These are phyloP conservation scores for Aeschynomene evenia DNA, from an alignment of 306 rosid species.

Conservation along the genomic window DNA sequence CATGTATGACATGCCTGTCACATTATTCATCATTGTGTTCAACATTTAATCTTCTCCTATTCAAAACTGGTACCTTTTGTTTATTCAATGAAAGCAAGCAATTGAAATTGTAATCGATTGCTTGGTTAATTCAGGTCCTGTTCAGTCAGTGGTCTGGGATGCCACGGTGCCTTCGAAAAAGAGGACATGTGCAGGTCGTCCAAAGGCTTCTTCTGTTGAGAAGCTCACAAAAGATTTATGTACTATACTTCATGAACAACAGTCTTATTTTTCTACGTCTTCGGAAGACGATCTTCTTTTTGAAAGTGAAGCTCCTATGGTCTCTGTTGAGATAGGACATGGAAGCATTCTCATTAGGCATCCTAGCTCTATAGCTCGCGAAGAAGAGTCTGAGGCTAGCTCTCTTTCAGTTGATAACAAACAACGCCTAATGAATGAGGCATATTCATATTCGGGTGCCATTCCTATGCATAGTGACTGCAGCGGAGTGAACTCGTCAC, in stretches of 20 bases:
- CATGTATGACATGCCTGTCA: conserved; percentile 1
- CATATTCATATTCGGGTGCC: conserved; percentile 59
- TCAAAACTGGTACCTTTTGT: background rate
- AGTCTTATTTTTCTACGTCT: conserved; percentile 78
- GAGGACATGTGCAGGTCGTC: conserved; percentile 79
- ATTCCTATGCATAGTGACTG: conserved; percentile 42
- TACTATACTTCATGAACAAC: conserved; percentile 87
- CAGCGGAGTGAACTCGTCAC: conserved; percentile 43
- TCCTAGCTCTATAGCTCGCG: conserved; percentile 79
- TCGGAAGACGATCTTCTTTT: conserved; percentile 94
- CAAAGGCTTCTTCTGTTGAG: conserved; percentile 85
- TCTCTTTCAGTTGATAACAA: conserved; percentile 89
- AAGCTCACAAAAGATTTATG: conserved; percentile 91
- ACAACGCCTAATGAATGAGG: conserved; percentile 58
- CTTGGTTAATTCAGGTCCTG: conserved; percentile 69
- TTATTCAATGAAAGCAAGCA: conserved; percentile 30
- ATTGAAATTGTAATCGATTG: conserved; percentile 37
- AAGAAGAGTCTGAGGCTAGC: conserved; percentile 99
- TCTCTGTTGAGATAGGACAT: conserved; percentile 99
- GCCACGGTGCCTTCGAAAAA: conserved; percentile 79
- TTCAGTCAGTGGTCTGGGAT: conserved; percentile 93
- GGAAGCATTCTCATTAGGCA: conserved; percentile 97
- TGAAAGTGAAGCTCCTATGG: conserved; percentile 96
- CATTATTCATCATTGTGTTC: background rate
- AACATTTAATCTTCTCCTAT: conserved; percentile 16